phyloP scores from a whole-genome alignment of 176 grass and related monocot genomes.

The Rhynchospora tenuis region DNA sequence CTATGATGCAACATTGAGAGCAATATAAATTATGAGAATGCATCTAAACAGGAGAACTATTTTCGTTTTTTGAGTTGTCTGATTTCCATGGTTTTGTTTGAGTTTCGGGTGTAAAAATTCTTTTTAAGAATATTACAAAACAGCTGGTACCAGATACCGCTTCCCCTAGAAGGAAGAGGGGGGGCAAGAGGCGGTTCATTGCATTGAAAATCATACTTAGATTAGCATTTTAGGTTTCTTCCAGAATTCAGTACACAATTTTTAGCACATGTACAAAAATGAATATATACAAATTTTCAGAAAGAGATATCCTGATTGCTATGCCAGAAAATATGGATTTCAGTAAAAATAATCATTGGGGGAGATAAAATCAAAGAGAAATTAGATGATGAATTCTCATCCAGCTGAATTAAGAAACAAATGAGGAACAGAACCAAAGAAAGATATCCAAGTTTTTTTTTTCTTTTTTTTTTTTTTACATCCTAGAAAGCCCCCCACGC shows the following conservation, averaged over 20 bases:
- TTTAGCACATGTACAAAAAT: neutral
- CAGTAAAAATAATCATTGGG: too few species aligned
- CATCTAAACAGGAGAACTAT: neutral
- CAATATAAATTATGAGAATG: neutral
- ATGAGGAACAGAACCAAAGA: constrained; percentile 40
- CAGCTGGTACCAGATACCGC: neutral
- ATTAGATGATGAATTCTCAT: constrained; percentile 29
- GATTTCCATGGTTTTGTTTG: neutral
- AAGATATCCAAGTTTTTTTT: constrained; percentile 31
- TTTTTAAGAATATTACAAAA: too few species aligned
- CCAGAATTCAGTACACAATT: neutral
- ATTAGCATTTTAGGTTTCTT: neutral
- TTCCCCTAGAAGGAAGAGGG: neutral
- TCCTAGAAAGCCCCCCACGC: constrained; percentile 28
- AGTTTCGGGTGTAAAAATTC: neutral
- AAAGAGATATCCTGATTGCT: neutral
- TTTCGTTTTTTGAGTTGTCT: neutral
- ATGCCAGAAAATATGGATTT: neutral
- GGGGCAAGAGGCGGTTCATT: neutral
- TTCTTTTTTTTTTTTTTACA: neutral
- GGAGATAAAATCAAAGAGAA: neutral
- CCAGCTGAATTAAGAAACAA: constrained; percentile 62
- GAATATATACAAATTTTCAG: neutral
- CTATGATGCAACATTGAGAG: neutral
- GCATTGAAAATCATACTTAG: neutral